Base-by-base conservation (phyloP, 345 rosid genomes). In the Dimocarpus longan region DNA sequence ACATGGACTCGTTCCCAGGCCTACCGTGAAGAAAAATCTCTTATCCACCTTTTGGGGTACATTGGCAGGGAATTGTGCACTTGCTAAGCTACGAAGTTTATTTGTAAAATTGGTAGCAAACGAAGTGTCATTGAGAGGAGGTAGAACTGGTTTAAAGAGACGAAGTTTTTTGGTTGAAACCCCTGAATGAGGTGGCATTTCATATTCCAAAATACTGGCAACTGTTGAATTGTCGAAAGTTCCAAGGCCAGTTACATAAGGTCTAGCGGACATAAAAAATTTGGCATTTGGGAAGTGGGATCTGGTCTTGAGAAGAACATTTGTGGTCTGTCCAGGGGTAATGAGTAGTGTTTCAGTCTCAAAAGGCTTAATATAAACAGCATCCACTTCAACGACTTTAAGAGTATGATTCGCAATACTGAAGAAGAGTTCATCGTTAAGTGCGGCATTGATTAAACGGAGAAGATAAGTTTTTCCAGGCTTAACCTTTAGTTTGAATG, bases 211-310 rank as follows among this genome's bases (percentile, higher is more conserved):
- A 21, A 85, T 71, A 0, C 84, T 89, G 0, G 89, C 89, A 19
- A 83, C 84, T 0, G 87, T 86, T 24, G 89, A 79, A 66, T 86
- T 88, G 70, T 86, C 91, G 10, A 88, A 89, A 56, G 95, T 83
- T 63, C 90, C 95, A 44, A 68, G 87, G 32, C 95, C 95, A 37
- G 95, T 90, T 5, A 13, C 93, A 60, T 90, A 92, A 40, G 93
- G 93, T 69, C 93, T 79, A 40, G 90, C 92, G 8, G 82, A 65
- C 93, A 90, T 90, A 70, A 86, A 77, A 81, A 90, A 92, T 9
- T 80, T 82, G 76, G 91, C 91, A 28, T 15, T 77, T 28, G 91
- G 89, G 75, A n/a, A 63, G 12, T 32, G 78, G 0, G 85, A 65
- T 79, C 86, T 86, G n/a, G 89, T 80, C 73, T 79, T 84, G 16